phyloP scores from a whole-genome alignment of 495 filamentous ascomycete genomes.

The Neurospora sp. region DNA sequence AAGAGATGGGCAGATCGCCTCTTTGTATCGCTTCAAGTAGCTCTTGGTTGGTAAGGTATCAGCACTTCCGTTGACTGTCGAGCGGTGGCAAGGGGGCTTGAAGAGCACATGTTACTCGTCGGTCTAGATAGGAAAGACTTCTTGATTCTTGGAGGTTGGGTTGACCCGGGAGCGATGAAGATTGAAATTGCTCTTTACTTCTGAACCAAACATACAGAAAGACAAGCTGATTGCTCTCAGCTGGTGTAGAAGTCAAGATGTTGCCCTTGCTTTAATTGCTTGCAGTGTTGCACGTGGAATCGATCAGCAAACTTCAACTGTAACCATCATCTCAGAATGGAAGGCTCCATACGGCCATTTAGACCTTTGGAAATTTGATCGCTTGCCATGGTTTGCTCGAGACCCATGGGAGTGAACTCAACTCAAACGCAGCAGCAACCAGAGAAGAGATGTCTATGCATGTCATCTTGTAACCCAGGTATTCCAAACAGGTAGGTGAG shows the following conservation, averaged over 20 bases:
- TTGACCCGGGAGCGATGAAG: too few relatives aligned
- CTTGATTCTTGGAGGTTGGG: neutral
- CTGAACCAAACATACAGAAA: neutral
- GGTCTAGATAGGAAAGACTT: neutral
- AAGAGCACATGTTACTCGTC: neutral
- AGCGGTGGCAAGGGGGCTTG: neutral
- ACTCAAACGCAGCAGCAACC: neutral
- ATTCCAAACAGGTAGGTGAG: neutral
- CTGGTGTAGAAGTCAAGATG: neutral
- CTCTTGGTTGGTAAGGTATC: neutral
- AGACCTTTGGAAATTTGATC: neutral
- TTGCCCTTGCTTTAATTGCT: neutral
- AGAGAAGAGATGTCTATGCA: neutral
- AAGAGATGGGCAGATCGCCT: neutral
- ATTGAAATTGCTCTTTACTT: too few relatives aligned
- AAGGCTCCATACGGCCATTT: neutral
- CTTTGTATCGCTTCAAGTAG: neutral
- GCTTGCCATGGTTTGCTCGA: neutral
- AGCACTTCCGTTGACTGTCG: neutral
- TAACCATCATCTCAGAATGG: neutral
- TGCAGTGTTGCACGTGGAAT: neutral
- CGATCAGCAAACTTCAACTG: neutral
- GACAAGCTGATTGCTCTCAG: neutral
- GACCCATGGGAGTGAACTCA: neutral
- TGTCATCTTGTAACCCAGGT: neutral